Conservation (phyloP, 2,329 filamentous ascomycete species). For the Xylaria sp. region DNA sequence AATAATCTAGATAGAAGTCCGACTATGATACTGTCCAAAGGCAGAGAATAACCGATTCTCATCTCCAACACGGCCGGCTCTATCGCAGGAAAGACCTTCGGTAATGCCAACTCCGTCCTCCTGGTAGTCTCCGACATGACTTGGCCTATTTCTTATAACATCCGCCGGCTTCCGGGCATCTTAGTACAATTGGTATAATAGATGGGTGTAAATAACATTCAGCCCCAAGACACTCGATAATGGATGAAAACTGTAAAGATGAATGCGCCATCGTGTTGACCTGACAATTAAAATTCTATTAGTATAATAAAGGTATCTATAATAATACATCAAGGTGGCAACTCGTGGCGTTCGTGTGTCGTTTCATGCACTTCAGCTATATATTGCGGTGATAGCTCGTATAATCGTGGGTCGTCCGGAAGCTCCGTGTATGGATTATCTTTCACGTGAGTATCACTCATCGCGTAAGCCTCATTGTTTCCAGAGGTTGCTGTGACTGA, state of each 20-base stretch:
- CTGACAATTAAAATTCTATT: background rate
- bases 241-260: background rate
- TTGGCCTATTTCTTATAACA: background rate
- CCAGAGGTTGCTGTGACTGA: background rate
- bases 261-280: background rate
- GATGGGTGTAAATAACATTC: background rate
- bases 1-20: background rate
- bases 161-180: background rate
- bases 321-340: slow-evolving; percentile 21
- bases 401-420: slow-evolving; percentile 5
- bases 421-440: background rate
- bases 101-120: background rate
- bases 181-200: background rate
- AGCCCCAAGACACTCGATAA: background rate
- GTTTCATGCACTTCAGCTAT: slow-evolving; percentile 34
- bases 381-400: slow-evolving; percentile 34
- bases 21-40: background rate
- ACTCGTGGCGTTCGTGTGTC: slow-evolving; percentile 20
- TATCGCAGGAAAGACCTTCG: background rate
- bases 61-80: background rate
- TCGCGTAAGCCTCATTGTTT: slow-evolving; percentile 14
- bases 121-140: background rate
- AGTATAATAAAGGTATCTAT: background rate
- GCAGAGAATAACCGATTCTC: background rate
- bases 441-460: slow-evolving; percentile 12